phyloP scores from a whole-genome alignment of 2,329 filamentous ascomycete species.

The Colletotrichum incanum region DNA sequence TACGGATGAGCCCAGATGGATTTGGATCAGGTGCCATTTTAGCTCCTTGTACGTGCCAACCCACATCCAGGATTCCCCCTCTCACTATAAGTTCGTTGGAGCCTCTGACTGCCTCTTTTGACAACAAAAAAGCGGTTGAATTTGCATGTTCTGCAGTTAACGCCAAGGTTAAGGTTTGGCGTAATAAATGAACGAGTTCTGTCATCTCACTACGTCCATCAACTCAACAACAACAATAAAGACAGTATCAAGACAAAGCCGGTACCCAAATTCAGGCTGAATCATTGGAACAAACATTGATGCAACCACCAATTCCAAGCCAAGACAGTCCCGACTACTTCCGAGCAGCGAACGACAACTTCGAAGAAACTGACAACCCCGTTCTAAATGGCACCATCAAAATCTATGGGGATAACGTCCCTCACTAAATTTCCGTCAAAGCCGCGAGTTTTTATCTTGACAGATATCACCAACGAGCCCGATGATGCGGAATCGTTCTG shows the following conservation, averaged over 20 bases:
- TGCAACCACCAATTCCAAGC: neutral
- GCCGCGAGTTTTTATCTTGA: conserved; percentile 58
- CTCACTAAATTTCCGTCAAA: conserved; percentile 45
- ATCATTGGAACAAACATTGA: neutral
- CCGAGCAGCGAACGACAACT: neutral
- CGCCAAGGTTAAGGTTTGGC: conserved; percentile 10
- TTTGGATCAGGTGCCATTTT: conserved; percentile 10
- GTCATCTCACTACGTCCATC: neutral
- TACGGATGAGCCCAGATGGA: neutral
- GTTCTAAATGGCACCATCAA: conserved; percentile 14
- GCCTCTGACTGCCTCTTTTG: conserved; percentile 22
- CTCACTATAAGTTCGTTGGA: neutral
- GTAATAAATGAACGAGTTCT: neutral
- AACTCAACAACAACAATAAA: neutral
- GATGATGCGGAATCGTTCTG: conserved; percentile 62
- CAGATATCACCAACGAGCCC: conserved; percentile 63
- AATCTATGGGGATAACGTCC: conserved; percentile 2
- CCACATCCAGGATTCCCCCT: conserved; percentile 2
- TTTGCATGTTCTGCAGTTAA: neutral
- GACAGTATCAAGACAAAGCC: neutral
- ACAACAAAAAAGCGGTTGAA: neutral
- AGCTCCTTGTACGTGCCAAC: conserved; percentile 1
- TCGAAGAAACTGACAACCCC: neutral
- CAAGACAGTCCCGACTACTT: neutral
- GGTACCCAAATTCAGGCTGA: neutral